Evolutionary conservation across 2,329 filamentous ascomycete species (phyloP), one percentile per base, ranked within the genome.

Genomic region (Botrytis fragariae): DNA sequence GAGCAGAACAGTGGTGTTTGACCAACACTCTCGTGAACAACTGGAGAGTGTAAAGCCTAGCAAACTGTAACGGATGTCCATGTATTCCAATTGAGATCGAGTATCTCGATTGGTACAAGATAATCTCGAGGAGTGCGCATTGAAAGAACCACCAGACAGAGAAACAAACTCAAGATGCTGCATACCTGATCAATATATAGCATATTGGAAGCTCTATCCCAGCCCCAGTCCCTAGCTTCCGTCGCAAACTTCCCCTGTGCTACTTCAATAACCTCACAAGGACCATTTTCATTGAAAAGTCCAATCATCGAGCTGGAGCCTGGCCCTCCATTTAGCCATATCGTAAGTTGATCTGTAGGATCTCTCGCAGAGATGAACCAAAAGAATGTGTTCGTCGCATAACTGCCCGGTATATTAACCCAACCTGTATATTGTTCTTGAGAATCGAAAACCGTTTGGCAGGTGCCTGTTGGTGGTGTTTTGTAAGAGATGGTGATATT

Each of bases 371-470:
- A 83, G 76, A 85, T 82, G 74, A 85, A 85, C 84, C 84, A 85
- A 79, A 85, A 85, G 80, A 85, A 85, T 37, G 81, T 83, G 72
- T 83, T 88, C 61, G 86, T 86, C 29, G 85, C 82, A 76, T 85
- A 88, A 42, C 83, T 81, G 62, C 85, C 89, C 8, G 89, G 88
- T 8, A 93, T 82, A 71, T 83, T 86, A 72, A 93, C 88, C 86
- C 92, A 93, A 78, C 91, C 91, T 6, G 90, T 88, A 79, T 90
- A 92, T 80, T 93, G 91, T 80, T 90, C 87, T 81, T 93, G 91
- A 1, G 84, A 84, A 62, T 85, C 79, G 78, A 92, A 92, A 12
- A 87, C 88, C 1, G 91, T 93, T 64, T 84, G 86, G 81, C 92
- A 93, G 20, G 87, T 90, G 63, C 87, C 89, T 12, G 84, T 81